Percentiles rank a stretch among this genome's conserved stretches.
Evolutionary conservation across 441 rosid genomes (phyloP).

Genomic region (Mallotus repandus): DNA sequence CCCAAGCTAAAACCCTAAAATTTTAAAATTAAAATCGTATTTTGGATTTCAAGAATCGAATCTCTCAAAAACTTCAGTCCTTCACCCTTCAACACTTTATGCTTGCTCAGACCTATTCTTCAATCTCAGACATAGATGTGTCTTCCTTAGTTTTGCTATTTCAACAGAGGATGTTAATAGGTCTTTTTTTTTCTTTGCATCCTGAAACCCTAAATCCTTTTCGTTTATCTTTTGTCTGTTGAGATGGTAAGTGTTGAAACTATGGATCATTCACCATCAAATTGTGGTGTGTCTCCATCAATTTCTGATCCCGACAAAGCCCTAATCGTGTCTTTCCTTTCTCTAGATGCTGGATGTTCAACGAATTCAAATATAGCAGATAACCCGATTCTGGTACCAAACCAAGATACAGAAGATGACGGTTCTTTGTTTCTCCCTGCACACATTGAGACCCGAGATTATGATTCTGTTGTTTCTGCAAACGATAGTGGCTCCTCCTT

Average conservation of each 20-base stretch:
- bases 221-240: conserved; percentile 1
- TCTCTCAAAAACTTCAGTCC: neutral
- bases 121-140: neutral
- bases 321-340: conserved; percentile 3
- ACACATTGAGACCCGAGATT: conserved; percentile 11
- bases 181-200: conserved; percentile 21
- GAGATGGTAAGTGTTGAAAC: neutral
- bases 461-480: conserved; percentile 8
- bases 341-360: neutral
- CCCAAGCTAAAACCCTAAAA: conserved; percentile 1
- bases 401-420: too few relatives aligned
- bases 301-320: conserved; percentile 9
- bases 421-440: too few relatives aligned
- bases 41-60: neutral
- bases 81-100: neutral
- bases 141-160: conserved; percentile 18
- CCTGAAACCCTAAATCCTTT: conserved; percentile 20
- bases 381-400: too few relatives aligned
- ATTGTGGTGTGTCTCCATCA: neutral
- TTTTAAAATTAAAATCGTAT: neutral
- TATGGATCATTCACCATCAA: neutral
- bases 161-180: conserved; percentile 25
- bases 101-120: too few relatives aligned
- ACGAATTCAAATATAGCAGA: too few relatives aligned
- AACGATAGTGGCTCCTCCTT: neutral